Evolutionary conservation across 2,329 filamentous ascomycete genomes (phyloP).

Genomic region (Stagonosporopsis chrysanthemi): DNA sequence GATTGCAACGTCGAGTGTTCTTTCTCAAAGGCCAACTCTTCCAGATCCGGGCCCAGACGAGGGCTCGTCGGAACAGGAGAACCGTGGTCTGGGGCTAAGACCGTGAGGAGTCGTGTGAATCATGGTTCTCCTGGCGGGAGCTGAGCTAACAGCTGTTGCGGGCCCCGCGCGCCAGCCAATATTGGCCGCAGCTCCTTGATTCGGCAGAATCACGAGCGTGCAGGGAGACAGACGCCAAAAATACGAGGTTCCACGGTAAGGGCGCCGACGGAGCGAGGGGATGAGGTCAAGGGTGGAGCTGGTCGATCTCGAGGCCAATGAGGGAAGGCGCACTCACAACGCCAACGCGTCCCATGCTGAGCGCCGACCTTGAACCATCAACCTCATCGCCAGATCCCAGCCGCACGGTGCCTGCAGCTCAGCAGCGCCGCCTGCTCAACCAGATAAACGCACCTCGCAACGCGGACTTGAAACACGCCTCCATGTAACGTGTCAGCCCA

Average conservation of each 20-base stretch:
- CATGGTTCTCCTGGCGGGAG: conserved; percentile 5
- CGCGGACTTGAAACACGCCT: conserved; percentile 11
- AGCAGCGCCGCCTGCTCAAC: conserved; percentile 1
- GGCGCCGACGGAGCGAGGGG: conserved; percentile 19
- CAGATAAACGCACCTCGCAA: neutral
- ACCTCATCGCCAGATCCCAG: conserved; percentile 10
- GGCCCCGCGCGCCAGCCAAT: conserved; percentile 13
- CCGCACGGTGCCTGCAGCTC: conserved; percentile 5
- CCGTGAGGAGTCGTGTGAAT: conserved; percentile 11
- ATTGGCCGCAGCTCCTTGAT: conserved; percentile 16
- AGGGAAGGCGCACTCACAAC: conserved; percentile 5
- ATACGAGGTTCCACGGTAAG: conserved; percentile 26
- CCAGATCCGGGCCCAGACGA: conserved; percentile 6
- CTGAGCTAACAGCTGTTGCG: conserved; percentile 5
- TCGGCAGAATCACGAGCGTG: conserved; percentile 12
- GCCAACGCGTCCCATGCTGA: neutral
- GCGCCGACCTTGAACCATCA: conserved; percentile 11
- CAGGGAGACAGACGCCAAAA: conserved; percentile 9
- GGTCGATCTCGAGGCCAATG: conserved; percentile 17
- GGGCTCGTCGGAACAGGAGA: conserved; percentile 1
- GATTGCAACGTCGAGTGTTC: conserved; percentile 6
- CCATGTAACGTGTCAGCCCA: conserved; percentile 1
- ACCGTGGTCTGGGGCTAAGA: conserved; percentile 14
- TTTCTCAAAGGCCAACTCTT: conserved; percentile 6
- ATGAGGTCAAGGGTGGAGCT: conserved; percentile 12